Conservation (phyloP, 1,284 basidiomycete genomes). For the Apiotrichum domesticum region DNA sequence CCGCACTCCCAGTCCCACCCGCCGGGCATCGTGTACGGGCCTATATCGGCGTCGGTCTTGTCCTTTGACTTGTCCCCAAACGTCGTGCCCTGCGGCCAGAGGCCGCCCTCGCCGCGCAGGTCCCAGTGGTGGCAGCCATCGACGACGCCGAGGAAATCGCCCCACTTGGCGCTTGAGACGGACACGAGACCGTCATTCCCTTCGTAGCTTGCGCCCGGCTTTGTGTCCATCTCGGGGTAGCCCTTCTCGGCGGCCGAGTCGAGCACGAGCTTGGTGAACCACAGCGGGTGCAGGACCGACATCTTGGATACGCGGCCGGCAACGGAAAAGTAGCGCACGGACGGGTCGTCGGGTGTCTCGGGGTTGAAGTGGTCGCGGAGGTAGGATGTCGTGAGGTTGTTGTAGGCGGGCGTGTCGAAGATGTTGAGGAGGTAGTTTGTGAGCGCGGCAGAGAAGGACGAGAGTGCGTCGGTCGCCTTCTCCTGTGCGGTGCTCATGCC, state of each 20-base stretch:
- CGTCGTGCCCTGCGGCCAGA: conserved; percentile 37
- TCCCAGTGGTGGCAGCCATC: conserved; percentile 97
- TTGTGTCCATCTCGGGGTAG: conserved; percentile 56
- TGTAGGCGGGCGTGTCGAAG: conserved; percentile 94
- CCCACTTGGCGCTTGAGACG: conserved; percentile 83
- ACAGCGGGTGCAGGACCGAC: conserved; percentile 83
- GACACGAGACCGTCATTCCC: conserved; percentile 95
- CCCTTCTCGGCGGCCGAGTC: conserved; percentile 57
- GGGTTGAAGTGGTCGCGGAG: conserved; percentile 87
- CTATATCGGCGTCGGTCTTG: background rate
- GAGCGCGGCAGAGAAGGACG: conserved; percentile 48
- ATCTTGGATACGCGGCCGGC: conserved; percentile 70
- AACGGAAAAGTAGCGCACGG: conserved; percentile 86
- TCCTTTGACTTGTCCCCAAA: conserved; percentile 1
- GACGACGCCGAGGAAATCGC: conserved; percentile 83
- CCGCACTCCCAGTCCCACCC: conserved; percentile 22
- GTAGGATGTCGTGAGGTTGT: conserved; percentile 84
- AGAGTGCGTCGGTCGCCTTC: conserved; percentile 18
- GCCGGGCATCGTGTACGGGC: conserved; percentile 10
- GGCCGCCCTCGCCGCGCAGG: conserved; percentile 66
- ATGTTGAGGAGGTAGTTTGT: conserved; percentile 83
- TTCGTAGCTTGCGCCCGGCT: conserved; percentile 54
- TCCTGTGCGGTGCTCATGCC: conserved; percentile 10
- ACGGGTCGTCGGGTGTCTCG: conserved; percentile 71
- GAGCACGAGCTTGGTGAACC: conserved; percentile 90